phyloP scores from a whole-genome alignment of 1,284 basidiomycete genomes.

The Clitocybe nebularis region DNA sequence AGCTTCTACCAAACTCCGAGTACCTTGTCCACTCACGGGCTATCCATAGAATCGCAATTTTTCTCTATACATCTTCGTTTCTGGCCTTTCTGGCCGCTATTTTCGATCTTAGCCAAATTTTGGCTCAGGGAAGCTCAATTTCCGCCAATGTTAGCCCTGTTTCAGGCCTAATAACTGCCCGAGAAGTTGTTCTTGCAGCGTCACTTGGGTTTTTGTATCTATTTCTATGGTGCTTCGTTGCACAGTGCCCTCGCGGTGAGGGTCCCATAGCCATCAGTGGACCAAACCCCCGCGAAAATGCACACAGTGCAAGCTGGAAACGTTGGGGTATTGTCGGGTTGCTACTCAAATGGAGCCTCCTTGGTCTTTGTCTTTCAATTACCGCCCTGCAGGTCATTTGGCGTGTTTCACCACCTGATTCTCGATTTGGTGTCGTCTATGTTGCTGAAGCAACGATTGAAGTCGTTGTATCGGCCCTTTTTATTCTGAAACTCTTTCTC shows the following conservation, averaged over 20 bases:
- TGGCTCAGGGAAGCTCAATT: constrained; percentile 35
- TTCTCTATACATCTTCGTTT: constrained; percentile 54
- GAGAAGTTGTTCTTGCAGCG: constrained; percentile 58
- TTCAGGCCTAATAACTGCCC: constrained; percentile 42
- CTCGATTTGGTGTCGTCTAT: constrained; percentile 49
- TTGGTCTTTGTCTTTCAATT: constrained; percentile 42
- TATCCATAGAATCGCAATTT: constrained; percentile 40
- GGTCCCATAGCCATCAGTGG: constrained; percentile 17
- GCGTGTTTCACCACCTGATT: constrained; percentile 45
- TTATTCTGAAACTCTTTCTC: constrained; percentile 59
- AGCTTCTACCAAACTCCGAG: constrained; percentile 29
- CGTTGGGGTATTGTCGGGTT: constrained; percentile 57
- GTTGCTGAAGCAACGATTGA: constrained; percentile 54
- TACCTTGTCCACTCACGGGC: not conserved
- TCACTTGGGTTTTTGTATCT: constrained; percentile 58
- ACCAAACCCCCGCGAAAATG: constrained; percentile 6
- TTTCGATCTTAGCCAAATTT: constrained; percentile 58
- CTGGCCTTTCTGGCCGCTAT: constrained; percentile 60
- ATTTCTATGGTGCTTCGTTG: constrained; percentile 66
- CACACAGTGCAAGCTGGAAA: constrained; percentile 59
- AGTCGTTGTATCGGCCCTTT: constrained; percentile 51
- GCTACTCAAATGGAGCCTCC: constrained; percentile 46
- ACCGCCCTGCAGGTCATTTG: constrained; percentile 60
- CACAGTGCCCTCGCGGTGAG: constrained; percentile 50
- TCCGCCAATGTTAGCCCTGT: constrained; percentile 27